phyloP scores from a whole-genome alignment of 345 rosid genomes.

The Ceriops decandra region DNA sequence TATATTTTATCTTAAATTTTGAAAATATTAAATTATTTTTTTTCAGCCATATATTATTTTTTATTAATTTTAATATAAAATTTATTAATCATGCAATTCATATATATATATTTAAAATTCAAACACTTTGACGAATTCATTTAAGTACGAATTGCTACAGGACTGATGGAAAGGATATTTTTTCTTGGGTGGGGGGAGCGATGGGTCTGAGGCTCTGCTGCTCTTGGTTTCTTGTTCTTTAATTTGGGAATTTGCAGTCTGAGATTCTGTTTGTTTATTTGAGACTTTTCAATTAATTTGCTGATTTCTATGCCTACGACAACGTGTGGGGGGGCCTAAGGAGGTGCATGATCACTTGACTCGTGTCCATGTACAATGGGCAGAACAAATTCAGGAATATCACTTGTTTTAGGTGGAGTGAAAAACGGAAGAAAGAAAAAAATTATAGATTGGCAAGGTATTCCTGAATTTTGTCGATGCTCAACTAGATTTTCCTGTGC shows the following conservation, averaged over 20 bases:
- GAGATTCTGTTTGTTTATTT: neutral
- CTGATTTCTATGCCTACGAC: slow-evolving; percentile 40
- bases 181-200: neutral
- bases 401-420: slow-evolving; percentile 89
- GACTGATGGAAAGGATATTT: neutral
- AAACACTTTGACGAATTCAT: slow-evolving; percentile 73
- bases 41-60: too few species aligned
- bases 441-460: slow-evolving; percentile 52
- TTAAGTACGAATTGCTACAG: slow-evolving; percentile 36
- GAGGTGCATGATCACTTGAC: slow-evolving; percentile 93
- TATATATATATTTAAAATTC: too few species aligned
- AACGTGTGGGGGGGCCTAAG: slow-evolving; percentile 99
- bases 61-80: too few species aligned
- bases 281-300: slow-evolving; percentile 13
- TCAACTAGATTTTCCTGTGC: neutral
- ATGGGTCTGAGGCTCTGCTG: too few species aligned
- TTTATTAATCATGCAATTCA: too few species aligned
- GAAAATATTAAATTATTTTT: too few species aligned
- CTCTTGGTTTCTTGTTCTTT: neutral
- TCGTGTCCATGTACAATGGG: slow-evolving; percentile 81
- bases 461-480: slow-evolving; percentile 5
- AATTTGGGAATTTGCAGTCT: neutral
- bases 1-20: too few species aligned
- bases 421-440: slow-evolving; percentile 63
- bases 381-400: slow-evolving; percentile 97